Base-by-base conservation (phyloP, 2,329 filamentous ascomycete genomes). In the Metarhizium album region DNA sequence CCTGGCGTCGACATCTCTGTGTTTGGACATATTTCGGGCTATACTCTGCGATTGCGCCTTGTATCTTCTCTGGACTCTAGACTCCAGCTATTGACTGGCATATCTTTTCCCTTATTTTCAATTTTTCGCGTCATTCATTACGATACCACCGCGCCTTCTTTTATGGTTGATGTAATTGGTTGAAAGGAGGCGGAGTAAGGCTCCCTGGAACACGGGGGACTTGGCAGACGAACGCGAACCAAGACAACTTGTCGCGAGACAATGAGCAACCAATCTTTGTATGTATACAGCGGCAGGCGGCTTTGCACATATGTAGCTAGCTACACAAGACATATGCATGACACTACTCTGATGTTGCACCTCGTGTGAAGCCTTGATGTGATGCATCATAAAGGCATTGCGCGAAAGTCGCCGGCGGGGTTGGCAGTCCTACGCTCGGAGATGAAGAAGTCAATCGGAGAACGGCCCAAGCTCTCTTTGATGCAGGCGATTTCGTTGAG, bases 11-110 rank as follows among this genome's bases (percentile, higher is more conserved):
- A 59, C 53, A 58, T 56, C 37, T 58, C 54, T 59, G 49, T 57
- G 56, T 53, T 59, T 59, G 60, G 63, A 63, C 64, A 51, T 46
- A 59, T 64, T 64, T 64, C 56, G 59, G 55, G 54, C 62, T 55
- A 62, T 62, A 60, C 57, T 60, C 57, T 57, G 49, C n/a, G 52
- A 47, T 53, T 56, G 61, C 55, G 53, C 52, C 47, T 54, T 57
- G 53, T 53, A 51, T 50, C 57, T 62, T 60, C 53, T 51, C 64
- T 67, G 64, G 59, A 66, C 67, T 62, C 58, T 64, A 66, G 64
- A 65, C 56, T 54, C 52, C 51, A 60, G 59, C 60, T 60, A 59
- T 55, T 59, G 62, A 59, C 55, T 57, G 62, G 62, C 48, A 16
- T 33, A n/a, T 58, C 59, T 51, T 55, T 62, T 56, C 58, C 57